A percentile compares a stretch with the other conserved stretches of the same genome.
Conservation (phyloP, 2,329 filamentous ascomycete species). For the Xylaria sp. region DNA sequence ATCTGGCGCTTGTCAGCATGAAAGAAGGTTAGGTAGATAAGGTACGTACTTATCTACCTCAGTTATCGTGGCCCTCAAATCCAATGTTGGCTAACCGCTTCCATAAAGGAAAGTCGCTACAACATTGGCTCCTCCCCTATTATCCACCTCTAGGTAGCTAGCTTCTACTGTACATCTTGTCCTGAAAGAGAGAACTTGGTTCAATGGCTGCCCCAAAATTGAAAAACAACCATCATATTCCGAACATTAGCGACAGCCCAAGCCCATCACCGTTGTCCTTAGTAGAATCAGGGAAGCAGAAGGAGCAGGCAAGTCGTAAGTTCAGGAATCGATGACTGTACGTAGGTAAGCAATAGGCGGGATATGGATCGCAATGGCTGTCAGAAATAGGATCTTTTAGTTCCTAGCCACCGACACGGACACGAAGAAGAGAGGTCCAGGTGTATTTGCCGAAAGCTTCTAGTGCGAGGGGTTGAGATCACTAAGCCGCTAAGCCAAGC, state of each 20-base stretch:
- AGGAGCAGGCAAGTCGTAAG: neutral
- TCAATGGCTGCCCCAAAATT: neutral
- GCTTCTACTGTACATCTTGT: no score
- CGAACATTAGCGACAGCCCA: neutral
- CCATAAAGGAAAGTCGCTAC: no score
- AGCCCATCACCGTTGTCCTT: neutral
- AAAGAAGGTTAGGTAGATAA: no score
- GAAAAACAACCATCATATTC: neutral
- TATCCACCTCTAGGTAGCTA: neutral
- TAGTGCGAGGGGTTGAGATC: constrained; percentile 18
- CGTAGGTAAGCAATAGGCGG: constrained; percentile 8
- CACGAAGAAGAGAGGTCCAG: constrained; percentile 4
- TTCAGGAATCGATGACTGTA: constrained; percentile 24
- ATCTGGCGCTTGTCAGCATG: no score
- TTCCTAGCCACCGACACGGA: no score
- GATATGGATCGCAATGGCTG: neutral
- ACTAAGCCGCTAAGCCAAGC: constrained; percentile 24
- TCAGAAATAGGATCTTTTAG: constrained; percentile 20
- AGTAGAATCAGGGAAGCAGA: neutral
- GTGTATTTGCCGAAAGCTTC: constrained; percentile 36
- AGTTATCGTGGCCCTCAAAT: no score
- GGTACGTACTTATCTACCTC: no score
- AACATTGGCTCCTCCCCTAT: neutral
- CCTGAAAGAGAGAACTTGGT: no score
- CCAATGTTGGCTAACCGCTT: no score